Base-by-base conservation (phyloP, 2,329 filamentous ascomycete genomes). In the Hypomyces rosellus region DNA sequence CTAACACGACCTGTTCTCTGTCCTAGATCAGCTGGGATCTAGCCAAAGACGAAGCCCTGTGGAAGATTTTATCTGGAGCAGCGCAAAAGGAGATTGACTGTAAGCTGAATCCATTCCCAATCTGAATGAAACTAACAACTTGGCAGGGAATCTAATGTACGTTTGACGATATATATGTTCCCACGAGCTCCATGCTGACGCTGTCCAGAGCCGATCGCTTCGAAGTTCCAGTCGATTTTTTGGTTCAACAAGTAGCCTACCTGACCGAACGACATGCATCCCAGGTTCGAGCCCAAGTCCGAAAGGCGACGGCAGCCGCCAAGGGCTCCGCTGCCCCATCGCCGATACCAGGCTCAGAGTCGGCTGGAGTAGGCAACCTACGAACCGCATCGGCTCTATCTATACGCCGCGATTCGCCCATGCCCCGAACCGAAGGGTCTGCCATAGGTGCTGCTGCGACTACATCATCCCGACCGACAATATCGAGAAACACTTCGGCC, bases 171-270 rank as follows among this genome's bases (percentile, higher is more conserved):
- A 34, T 5, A 43, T n/a, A 34, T 5, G 38, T 22, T 42, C 50
- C 49, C 44, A 45, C 50, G 16, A 42, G 36, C 8, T 50, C 34
- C 58, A 60, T 49, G 53, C 59, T 64, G 53, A 65, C 52, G 41
- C 52, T n/a, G 39, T 44, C 41, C 58, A 86, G 86, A 63, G 89
- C 88, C 43, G 75, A 80, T 47, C 77, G 81, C 42, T 96, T 96
- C 68, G 80, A 91, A 55, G 92, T 96, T 16, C 86, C 88, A 22
- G 82, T 95, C 51, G 80, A 89, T 38, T 97, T 97, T 63, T 78
- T 99, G 33, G 80, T 96, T 14, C 89, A 96, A 65, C 90, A 99
- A 69, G 90, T 90, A 55, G 90, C 89, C 67, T 96, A 90, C 80
- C 80, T 97, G 5, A 96, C 93, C 63, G 91, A 97, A 65, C 80